Evolutionary conservation across 768 basidiomycete species (phyloP).

Genomic region (Amanita polypyramis): DNA sequence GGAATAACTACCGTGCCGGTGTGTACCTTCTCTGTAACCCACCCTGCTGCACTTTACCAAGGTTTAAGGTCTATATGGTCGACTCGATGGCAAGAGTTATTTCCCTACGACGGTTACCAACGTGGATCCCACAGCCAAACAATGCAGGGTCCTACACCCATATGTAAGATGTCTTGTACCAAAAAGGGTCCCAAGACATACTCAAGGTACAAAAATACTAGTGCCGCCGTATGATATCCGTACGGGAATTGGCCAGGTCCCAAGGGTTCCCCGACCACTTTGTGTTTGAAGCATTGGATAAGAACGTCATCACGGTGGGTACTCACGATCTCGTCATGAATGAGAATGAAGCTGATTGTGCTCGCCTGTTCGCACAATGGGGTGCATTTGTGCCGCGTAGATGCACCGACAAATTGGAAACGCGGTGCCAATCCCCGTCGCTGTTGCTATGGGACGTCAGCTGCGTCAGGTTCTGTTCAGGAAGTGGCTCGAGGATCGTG

Average conservation of each 20-base stretch:
- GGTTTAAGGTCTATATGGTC: constrained; percentile 36
- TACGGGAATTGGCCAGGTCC: constrained; percentile 68
- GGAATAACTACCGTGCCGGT: constrained; percentile 42
- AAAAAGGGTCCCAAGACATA: not conserved
- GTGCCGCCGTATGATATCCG: constrained; percentile 63
- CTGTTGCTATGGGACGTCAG: constrained; percentile 53
- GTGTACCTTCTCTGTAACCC: constrained; percentile 6
- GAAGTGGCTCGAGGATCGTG: constrained; percentile 33
- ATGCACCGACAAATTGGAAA: constrained; percentile 80
- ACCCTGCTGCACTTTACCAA: not conserved
- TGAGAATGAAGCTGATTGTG: not conserved
- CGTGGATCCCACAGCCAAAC: constrained; percentile 71
- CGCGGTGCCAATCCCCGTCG: constrained; percentile 62
- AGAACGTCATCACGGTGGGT: constrained; percentile 52
- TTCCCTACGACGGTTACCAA: constrained; percentile 76
- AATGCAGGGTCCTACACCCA: constrained; percentile 59
- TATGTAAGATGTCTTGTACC: constrained; percentile 29
- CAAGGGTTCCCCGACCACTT: constrained; percentile 79
- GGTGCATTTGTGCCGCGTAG: too few relatives aligned
- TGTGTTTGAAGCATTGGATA: constrained; percentile 40
- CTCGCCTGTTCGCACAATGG: not conserved
- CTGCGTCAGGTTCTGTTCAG: constrained; percentile 41
- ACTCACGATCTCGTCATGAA: constrained; percentile 8
- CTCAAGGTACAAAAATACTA: constrained; percentile 15
- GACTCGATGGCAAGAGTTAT: constrained; percentile 41